Conservation (phyloP, 2,329 filamentous ascomycete species). For the Aaosphaeria pasadenensis region DNA sequence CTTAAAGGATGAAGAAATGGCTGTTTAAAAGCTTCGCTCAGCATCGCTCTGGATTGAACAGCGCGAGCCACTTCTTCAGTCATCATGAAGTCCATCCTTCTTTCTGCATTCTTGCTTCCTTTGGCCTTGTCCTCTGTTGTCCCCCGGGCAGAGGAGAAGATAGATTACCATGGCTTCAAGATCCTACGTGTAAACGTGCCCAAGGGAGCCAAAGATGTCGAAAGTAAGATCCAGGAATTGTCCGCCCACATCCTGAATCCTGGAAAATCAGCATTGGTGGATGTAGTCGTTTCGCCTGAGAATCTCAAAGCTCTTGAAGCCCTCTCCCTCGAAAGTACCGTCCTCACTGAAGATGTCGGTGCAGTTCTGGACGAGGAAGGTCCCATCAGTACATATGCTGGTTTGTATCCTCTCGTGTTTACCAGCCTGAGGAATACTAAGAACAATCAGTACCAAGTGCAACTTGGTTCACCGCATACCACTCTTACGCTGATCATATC, state of each 20-base stretch:
- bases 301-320: slow-evolving; percentile 28
- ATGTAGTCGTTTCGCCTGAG: slow-evolving; percentile 35
- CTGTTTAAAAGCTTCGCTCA: no score
- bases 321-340: slow-evolving; percentile 21
- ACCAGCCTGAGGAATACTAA: not conserved
- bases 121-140: slow-evolving; percentile 21
- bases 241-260: slow-evolving; percentile 32
- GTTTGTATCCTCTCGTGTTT: no score
- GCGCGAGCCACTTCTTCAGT: no score
- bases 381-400: slow-evolving; percentile 20
- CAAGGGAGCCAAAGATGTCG: slow-evolving; percentile 18
- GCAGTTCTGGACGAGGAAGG: slow-evolving; percentile 29
- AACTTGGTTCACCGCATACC: slow-evolving; percentile 36
- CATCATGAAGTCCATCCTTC: slow-evolving; percentile 28
- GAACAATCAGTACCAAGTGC: slow-evolving; percentile 27
- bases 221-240: slow-evolving; percentile 27
- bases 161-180: slow-evolving; percentile 38
- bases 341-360: slow-evolving; percentile 35
- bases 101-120: slow-evolving; percentile 22
- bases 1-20: not conserved
- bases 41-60: no score
- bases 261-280: slow-evolving; percentile 22
- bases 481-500: slow-evolving; percentile 32
- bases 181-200: slow-evolving; percentile 24
- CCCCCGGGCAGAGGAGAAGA: slow-evolving; percentile 23